phyloP scores from a whole-genome alignment of 495 filamentous ascomycete genomes.

The Penicillium waksmanii region DNA sequence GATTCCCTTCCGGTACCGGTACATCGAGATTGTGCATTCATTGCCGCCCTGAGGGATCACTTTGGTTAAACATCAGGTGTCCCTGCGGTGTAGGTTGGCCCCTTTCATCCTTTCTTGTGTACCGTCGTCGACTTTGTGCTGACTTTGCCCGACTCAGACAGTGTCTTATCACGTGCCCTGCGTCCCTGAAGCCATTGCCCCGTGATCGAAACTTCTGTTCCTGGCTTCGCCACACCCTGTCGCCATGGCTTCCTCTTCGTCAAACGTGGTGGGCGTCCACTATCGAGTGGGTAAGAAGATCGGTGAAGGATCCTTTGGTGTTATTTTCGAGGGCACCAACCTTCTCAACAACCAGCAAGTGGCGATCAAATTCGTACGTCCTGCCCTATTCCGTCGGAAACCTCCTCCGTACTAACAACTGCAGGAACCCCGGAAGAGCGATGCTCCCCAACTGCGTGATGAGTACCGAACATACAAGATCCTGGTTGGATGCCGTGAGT shows the following conservation, averaged over 20 bases:
- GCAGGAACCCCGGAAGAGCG: conserved; percentile 97
- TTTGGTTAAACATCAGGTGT: conserved; percentile 17
- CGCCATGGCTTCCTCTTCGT: conserved; percentile 88
- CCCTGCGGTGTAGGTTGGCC: conserved; percentile 26
- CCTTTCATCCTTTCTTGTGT: neutral
- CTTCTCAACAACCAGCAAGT: conserved; percentile 99
- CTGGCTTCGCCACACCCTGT: conserved; percentile 18
- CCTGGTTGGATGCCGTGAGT: conserved; percentile 97
- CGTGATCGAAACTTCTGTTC: conserved; percentile 28
- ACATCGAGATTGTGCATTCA: conserved; percentile 18
- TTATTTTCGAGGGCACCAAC: conserved; percentile 99
- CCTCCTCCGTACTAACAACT: conserved; percentile 21
- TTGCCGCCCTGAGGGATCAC: conserved; percentile 17
- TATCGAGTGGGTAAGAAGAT: conserved; percentile 99
- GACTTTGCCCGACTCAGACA: conserved; percentile 24
- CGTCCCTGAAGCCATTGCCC: conserved; percentile 32
- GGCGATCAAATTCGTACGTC: conserved; percentile 97
- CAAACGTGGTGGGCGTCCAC: conserved; percentile 98
- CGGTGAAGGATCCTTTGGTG: conserved; percentile 97
- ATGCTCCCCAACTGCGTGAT: conserved; percentile 96
- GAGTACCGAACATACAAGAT: conserved; percentile 99
- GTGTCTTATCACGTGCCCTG: conserved; percentile 34
- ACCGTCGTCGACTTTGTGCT: conserved; percentile 20
- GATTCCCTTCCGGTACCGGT: conserved; percentile 9
- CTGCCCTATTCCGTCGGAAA: neutral